phyloP scores from a whole-genome alignment of 257 asterid genomes.

The Scutellaria baicalensis region DNA sequence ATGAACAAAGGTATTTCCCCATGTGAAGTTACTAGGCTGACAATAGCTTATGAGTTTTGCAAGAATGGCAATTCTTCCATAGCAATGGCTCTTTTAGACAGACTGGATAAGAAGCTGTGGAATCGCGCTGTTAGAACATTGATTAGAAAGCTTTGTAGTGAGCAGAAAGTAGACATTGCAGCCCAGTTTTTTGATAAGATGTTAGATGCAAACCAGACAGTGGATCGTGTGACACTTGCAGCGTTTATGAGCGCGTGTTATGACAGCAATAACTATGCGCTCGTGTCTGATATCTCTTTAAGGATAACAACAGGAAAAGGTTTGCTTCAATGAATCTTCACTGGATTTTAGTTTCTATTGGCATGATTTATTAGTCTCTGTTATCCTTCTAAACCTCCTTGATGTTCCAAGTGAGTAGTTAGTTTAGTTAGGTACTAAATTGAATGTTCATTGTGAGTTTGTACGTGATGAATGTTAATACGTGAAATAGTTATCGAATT shows the following conservation, averaged over 20 bases:
- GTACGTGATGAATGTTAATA: no score
- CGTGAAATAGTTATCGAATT: no score
- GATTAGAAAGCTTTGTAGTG: constrained; percentile 83
- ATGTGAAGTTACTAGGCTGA: constrained; percentile 78
- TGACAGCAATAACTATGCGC: constrained; percentile 58
- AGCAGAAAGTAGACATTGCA: constrained; percentile 57
- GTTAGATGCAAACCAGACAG: constrained; percentile 35
- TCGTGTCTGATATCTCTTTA: constrained; percentile 59
- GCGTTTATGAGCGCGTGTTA: constrained; percentile 78
- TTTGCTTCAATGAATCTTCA: constrained; percentile 9
- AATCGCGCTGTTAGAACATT: constrained; percentile 56
- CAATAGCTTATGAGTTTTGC: constrained; percentile 80
- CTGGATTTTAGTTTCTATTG: background rate
- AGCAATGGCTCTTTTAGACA: constrained; percentile 49
- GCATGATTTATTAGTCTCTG: background rate
- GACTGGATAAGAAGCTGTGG: constrained; percentile 60
- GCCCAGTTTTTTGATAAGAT: constrained; percentile 52
- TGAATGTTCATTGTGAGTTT: no score
- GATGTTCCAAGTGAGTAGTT: no score
- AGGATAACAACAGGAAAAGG: constrained; percentile 45
- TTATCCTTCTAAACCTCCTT: no score
- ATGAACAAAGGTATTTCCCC: constrained; percentile 61
- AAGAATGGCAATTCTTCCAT: constrained; percentile 47
- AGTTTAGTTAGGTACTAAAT: no score
- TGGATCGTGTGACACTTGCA: constrained; percentile 64